These are phyloP conservation scores for Lachancea kluyveri DNA, from an alignment of 805 yeast genomes.

Conservation along the genomic window DNA sequence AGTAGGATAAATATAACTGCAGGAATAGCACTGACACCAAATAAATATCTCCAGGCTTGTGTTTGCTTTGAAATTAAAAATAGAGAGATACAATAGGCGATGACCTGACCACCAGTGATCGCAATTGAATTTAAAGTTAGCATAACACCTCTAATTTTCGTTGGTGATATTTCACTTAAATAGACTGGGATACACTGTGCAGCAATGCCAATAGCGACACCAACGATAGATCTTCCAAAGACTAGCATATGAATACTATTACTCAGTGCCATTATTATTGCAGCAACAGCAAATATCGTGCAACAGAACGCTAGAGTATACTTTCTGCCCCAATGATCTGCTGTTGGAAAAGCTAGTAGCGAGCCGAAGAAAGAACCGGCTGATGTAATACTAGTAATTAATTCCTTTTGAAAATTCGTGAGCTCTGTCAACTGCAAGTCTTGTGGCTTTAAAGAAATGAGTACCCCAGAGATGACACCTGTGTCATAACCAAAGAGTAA, in stretches of 20 bases:
- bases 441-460: slow-evolving; percentile 39
- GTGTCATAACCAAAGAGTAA: slow-evolving; percentile 60
- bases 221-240: slow-evolving; percentile 57
- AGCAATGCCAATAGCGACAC: slow-evolving; percentile 69
- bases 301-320: slow-evolving; percentile 37
- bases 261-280: slow-evolving; percentile 42
- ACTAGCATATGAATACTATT: slow-evolving; percentile 36
- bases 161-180: slow-evolving; percentile 46
- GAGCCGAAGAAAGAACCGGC: slow-evolving; percentile 52
- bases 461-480: slow-evolving; percentile 56
- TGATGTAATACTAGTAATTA: slow-evolving; percentile 41
- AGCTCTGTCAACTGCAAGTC: slow-evolving; percentile 32
- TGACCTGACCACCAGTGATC: slow-evolving; percentile 46
- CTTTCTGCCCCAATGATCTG: slow-evolving; percentile 44
- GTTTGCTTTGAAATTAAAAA: slow-evolving; percentile 14
- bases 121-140: slow-evolving; percentile 35
- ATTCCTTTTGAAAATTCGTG: slow-evolving; percentile 34
- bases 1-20: slow-evolving; percentile 34
- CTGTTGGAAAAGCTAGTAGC: slow-evolving; percentile 41
- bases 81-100: slow-evolving; percentile 38
- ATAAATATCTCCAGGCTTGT: slow-evolving; percentile 35
- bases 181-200: slow-evolving; percentile 61
- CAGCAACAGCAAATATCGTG: slow-evolving; percentile 40
- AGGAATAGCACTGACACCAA: slow-evolving; percentile 36
- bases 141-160: slow-evolving; percentile 34